These are phyloP conservation scores for Synchytrium microbalum DNA, from an alignment of 371 early-diverging fungal species.

Conservation along the genomic window DNA sequence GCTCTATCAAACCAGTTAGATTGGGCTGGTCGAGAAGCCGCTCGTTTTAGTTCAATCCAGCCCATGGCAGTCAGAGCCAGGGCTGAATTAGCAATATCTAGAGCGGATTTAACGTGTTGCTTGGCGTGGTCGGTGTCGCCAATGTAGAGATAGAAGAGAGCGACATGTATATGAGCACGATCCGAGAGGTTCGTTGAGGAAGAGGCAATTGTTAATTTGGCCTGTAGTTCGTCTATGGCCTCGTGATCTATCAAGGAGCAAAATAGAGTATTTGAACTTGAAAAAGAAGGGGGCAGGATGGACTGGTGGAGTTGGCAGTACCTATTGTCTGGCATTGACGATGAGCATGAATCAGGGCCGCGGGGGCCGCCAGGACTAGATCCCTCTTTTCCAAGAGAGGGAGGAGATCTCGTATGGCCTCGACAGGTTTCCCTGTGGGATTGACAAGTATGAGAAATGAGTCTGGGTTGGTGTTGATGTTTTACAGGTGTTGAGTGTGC, in stretches of 20 bases:
- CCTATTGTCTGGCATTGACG: slow-evolving; percentile 33
- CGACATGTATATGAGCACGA: slow-evolving; percentile 19
- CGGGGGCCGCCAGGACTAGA: slow-evolving; percentile 25
- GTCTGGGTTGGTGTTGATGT: no score
- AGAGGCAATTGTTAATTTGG: slow-evolving; percentile 34
- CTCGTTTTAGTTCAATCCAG: slow-evolving; percentile 31
- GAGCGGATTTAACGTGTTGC: slow-evolving; percentile 14
- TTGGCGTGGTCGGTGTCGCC: slow-evolving; percentile 24
- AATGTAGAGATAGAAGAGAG: slow-evolving; percentile 25
- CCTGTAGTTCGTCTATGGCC: slow-evolving; percentile 37
- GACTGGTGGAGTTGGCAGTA: slow-evolving; percentile 7
- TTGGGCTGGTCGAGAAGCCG: not conserved
- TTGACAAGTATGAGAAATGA: not conserved
- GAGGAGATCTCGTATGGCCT: slow-evolving; percentile 34
- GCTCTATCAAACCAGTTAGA: slow-evolving; percentile 35
- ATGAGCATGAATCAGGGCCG: slow-evolving; percentile 38
- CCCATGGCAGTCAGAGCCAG: slow-evolving; percentile 27
- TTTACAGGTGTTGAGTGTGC: not conserved
- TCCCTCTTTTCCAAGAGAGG: slow-evolving; percentile 38
- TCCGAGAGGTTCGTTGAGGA: slow-evolving; percentile 18
- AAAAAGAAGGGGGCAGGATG: not conserved
- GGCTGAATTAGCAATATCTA: slow-evolving; percentile 8
- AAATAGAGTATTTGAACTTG: not conserved
- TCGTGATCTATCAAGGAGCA: slow-evolving; percentile 27
- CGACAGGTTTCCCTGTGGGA: slow-evolving; percentile 15